Evolutionary conservation across 2,329 filamentous ascomycete genomes (phyloP).

Genomic region (Rhexocercosporidium sp.): DNA sequence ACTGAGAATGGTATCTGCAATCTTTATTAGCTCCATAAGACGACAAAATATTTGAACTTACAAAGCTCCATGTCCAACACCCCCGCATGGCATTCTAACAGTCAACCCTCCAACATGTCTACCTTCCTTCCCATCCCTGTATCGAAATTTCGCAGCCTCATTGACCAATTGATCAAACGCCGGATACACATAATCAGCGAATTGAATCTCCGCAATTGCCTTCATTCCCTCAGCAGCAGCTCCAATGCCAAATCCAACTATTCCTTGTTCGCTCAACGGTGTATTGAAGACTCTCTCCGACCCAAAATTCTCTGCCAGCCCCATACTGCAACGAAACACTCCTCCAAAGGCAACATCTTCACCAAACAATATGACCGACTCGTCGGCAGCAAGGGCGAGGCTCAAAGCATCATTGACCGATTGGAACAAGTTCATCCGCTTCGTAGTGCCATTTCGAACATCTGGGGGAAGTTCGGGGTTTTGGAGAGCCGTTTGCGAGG

Average conservation of each 20-base stretch:
- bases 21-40: conserved; percentile 15
- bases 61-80: conserved; percentile 74
- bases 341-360: conserved; percentile 98
- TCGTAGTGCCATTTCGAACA: conserved; percentile 71
- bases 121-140: conserved; percentile 64
- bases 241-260: conserved; percentile 92
- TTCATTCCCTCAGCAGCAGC: conserved; percentile 90
- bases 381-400: conserved; percentile 80
- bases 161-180: conserved; percentile 81
- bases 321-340: conserved; percentile 94
- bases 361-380: conserved; percentile 88
- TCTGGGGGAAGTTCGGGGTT: conserved; percentile 74
- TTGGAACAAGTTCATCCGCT: conserved; percentile 92
- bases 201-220: conserved; percentile 87
- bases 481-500: conserved; percentile 70
- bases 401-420: conserved; percentile 90
- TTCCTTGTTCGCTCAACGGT: conserved; percentile 90
- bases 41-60: conserved; percentile 44
- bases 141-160: conserved; percentile 75
- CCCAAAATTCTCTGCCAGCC: conserved; percentile 86
- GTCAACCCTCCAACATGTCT: conserved; percentile 68
- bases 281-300: conserved; percentile 94
- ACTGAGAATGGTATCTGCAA: conserved; percentile 70
- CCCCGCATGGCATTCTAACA: conserved; percentile 73
- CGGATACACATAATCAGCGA: conserved; percentile 79